Evolutionary conservation across 164 flowering plant genomes (phyloP), one percentile per base, ranked within the genome.

Genomic region (Macadamia integrifolia): DNA sequence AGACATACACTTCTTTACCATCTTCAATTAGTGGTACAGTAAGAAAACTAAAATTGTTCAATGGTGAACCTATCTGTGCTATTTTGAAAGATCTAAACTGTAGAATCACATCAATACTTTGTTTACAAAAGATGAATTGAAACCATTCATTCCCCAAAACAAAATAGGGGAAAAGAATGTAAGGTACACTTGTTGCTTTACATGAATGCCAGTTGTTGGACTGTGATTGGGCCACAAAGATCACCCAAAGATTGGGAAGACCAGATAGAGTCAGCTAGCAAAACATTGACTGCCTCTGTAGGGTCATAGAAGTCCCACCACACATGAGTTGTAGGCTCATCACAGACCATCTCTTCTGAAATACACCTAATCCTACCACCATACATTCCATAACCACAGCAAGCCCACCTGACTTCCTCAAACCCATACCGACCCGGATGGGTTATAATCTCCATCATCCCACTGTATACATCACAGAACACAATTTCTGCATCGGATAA

Each of bases 261-360:
- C 97, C 93, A 88, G n/a, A 80, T 81, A n/a, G 88, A 80, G 12
- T 85, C 77, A 28, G 90, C 94, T 3, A 87, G 79, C 71, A 86
- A 68, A 13, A 84, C 59, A 77, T 87, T 85, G 43, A 81, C 85
- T 9, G 82, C 79, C 62, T 67, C 64, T 3, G 90, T 84, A 0
- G 92, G 94, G 74, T 85, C 85, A 75, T 87, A 83, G n/a, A 86
- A 73, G 64, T 91, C 92, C 92, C 94, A 89, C 91, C 93, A 91
- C 7, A 87, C 76, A 66, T 82, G 78, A 12, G 60, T 62, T 48
- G 82, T 79, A 46, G 74, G 40, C 10, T 74, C 70, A 0, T 65
- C 35, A 71, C 93, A 91, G 7, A 86, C 83, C 77, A 79, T 76
- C n/a, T 74, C 84, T 35, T 48, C 46, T 6, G 84, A 72, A 0